Evolutionary conservation across 768 basidiomycete genomes (phyloP), one percentile per base, ranked within the genome.

Genomic region (Mycena epipterygia): DNA sequence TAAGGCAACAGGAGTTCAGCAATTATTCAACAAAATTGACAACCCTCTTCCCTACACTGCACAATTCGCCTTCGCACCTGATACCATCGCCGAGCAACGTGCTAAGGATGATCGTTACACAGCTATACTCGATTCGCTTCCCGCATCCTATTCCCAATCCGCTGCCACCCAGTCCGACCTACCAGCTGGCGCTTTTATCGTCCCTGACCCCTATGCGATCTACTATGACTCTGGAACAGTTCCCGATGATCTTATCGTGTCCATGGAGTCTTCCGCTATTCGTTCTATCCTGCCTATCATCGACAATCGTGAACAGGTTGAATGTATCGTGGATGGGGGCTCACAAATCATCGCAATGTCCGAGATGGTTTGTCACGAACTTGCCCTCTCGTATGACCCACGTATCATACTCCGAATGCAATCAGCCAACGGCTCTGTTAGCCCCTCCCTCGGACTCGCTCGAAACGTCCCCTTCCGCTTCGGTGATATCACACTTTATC

Each of bases 311-410:
- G 37, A 61, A 27, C 13, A 23, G 1, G 44, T 61, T 6, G 69
- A 73, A 3, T 70, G 66, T 25, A 76, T 76, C 37, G 37, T 75
- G 29, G 75, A 77, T 60, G 69, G 65, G n/a, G 75, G 76, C 14
- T 75, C 70, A 1, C 63, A 74, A 8, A 74, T 77, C n/a, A 42
- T 75, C n/a, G 56, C 73, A 0, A 78, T 78, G 75, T 74, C 75
- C 0, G 74, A 76, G 30, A 65, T 46, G 3, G 60, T 76, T 23
- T 68, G 63, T 13, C 68, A 71, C 42, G 37, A 68, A 7, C 48
- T 64, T 11, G 49, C 21, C 2, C 37, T 64, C n/a, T 12, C 49
- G 2, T 64, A 55, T 13, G 62, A 64, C 30, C 62, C 62, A 3
- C 23, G 39, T 9, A 64, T 64, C 3, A 27, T 51, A 3, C 27